Evolutionary conservation across 1,284 basidiomycete genomes (phyloP), one percentile per base, ranked within the genome.

Genomic region (Waitea zeae): DNA sequence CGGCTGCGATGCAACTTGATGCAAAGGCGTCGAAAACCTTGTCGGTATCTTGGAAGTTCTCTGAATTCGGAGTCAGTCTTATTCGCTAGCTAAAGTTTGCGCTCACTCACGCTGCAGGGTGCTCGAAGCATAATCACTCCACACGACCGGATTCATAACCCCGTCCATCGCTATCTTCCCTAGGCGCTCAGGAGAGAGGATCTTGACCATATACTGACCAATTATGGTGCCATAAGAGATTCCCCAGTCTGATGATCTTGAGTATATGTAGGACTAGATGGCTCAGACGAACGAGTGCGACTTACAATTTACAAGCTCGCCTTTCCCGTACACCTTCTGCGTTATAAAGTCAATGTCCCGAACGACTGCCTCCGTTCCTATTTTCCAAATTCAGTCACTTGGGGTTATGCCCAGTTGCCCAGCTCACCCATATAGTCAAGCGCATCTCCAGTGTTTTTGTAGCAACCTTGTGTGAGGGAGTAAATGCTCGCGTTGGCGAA

Each of bases 151-250:
- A 14, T 31, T 36, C 13, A 36, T 24, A 17, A 36, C 35, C 4
- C 35, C 35, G 17, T 36, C 35, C 18, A 36, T 36, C 17, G 31
- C 31, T 3, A 36, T 20, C 17, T 29, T 27, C 11, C 35, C 35
- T 13, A 36, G 30, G 12, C 35, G 9, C 9, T 30, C 14, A 3
- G 35, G 28, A n/a, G 35, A 17, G 18, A 36, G 35, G 13, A 36
- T 30, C 18, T 36, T 36, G 17, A 36, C 17, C 6, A 36, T 27
- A 20, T 36, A 36, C 20, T 36, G 35, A 11, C 35, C 35, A 17
- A 36, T 36, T 15, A 36, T 31, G 3, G 35, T 36, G 9, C 35
- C 35, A 19, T 36, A 36, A 3, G 35, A 36, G 35, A 36, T 30
- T 12, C 35, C 35, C 35, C 27, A 31, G 19, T 36, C 17, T 12